Percentiles rank a stretch among this genome's conserved stretches.
These are phyloP conservation scores for Coniferiporia weirii DNA, from an alignment of 1,284 basidiomycete genomes.

Conservation along the genomic window DNA sequence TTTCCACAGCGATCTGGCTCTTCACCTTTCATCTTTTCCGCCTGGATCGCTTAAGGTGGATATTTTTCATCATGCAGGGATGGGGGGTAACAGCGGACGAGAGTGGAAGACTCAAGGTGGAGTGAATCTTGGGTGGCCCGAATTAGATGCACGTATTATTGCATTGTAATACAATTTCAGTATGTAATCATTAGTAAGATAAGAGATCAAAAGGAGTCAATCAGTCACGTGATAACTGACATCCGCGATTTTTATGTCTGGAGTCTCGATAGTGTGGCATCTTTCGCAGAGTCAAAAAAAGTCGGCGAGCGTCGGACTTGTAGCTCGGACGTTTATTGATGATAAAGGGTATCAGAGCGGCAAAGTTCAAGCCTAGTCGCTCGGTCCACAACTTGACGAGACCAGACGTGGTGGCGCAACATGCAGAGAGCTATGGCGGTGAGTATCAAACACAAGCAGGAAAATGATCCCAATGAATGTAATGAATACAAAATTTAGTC, in stretches of 20 bases:
- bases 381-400: background rate
- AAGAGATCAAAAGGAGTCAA: background rate
- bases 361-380: background rate
- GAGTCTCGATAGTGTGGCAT: too few relatives aligned
- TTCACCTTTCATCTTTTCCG: conserved; percentile 43
- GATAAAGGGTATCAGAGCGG: background rate
- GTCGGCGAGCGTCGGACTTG: too few relatives aligned
- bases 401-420: background rate
- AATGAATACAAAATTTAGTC: conserved; percentile 38
- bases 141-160: background rate
- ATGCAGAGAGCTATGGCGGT: background rate
- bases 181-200: background rate
- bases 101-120: conserved; percentile 3
- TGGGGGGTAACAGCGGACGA: conserved; percentile 33
- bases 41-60: conserved; percentile 40
- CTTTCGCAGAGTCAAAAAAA: too few relatives aligned
- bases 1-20: conserved; percentile 41
- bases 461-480: background rate
- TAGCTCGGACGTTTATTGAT: background rate
- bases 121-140: background rate
- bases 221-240: too few relatives aligned
- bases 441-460: background rate
- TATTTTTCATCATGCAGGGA: conserved; percentile 46
- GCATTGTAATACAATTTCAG: background rate
- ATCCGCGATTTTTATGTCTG: too few relatives aligned